Base-by-base conservation (phyloP, 805 yeast species). In the Ascoidea asiatica region DNA sequence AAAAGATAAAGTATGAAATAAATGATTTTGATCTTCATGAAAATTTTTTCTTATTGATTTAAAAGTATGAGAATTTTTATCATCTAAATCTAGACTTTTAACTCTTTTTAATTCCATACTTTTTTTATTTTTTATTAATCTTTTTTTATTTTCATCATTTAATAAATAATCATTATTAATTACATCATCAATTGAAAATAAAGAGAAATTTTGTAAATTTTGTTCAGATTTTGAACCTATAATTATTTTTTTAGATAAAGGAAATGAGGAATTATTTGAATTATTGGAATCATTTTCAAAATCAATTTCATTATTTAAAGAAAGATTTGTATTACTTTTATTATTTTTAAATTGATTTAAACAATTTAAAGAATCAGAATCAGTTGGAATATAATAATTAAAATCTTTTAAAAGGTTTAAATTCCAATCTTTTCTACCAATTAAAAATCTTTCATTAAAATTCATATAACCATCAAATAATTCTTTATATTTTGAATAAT, bases 371-470 rank as follows among this genome's bases (percentile, higher is more conserved):
- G 22, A 40, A 15, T 21, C 36, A 11, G 35, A 17, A 20, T 19
- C 18, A 2, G 46, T 20, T 4, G 52, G 50, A n/a, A 49, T 42
- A 37, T 42, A 49, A 29, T 46, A 49, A 37, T 41, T 47, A 29
- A 37, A 49, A 38, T 49, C 50, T n/a, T 43, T 41, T 6, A 43
- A 18, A n/a, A 47, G 22, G 33, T 48, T 43, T 4, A 48, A 19
- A 5, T 40, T 29, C 44, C 42, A 41, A 13, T 11, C 13, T n/a
- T 22, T 18, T 4, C 21, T 36, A 15, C 50, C 50, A 1, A 48
- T 42, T 11, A 42, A 19, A 42, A 48, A 48, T 22, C 37, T 41
- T 40, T 48, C 50, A 19, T 36, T 21, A 15, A 40, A 21, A 40
- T 18, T 40, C 6, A 20, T 4, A 22, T 15, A 20, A 11, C 17